Evolutionary conservation across 169 alveolate genomes (phyloP), one percentile per base, ranked within the genome.

Genomic region (Plasmodium yoelii): DNA sequence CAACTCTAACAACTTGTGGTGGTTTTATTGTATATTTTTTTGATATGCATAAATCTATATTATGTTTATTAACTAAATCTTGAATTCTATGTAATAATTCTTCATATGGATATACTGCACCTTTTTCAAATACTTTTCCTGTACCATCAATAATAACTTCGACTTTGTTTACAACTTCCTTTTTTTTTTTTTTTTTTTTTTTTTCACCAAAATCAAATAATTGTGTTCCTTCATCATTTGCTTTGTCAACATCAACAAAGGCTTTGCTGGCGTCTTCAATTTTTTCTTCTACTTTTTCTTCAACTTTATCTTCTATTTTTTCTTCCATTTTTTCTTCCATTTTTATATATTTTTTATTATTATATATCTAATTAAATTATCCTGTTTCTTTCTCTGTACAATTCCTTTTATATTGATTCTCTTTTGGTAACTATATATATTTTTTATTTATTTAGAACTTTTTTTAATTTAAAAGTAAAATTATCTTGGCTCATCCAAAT

Each of bases 1-100:
- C 99, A 2, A 97, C 98, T 15, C 98, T 93, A n/a, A 96, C 98
- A 42, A 98, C 98, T 71, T 97, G 97, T 5, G 99, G 99, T 7
- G 98, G 98, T 73, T 93, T 94, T 47, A 96, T 93, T 15, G 98
- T 95, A 88, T 95, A 96, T 39, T 97, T 90, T 91, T 95, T 95
- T 55, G 95, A 89, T 42, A 97, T 98, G 60, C 97, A 92, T 42
- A 97, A 74, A 71, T 95, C 98, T n/a, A 97, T 97, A 80, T 97
- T 97, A 90, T 96, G 95, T 57, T 94, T 96, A 53, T 92, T 95
- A 61, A 97, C 94, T 64, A 95, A 61, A 28, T 92, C 92, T 64
- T 95, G 97, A 46, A 97, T 96, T 47, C 99, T 87, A 12, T 94
- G 94, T 59, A 97, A 90, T 86, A 97, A 90, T 92, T 95, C 97